Base-by-base conservation (phyloP, 2,329 filamentous ascomycete species). In the Diaporthe vaccinii region DNA sequence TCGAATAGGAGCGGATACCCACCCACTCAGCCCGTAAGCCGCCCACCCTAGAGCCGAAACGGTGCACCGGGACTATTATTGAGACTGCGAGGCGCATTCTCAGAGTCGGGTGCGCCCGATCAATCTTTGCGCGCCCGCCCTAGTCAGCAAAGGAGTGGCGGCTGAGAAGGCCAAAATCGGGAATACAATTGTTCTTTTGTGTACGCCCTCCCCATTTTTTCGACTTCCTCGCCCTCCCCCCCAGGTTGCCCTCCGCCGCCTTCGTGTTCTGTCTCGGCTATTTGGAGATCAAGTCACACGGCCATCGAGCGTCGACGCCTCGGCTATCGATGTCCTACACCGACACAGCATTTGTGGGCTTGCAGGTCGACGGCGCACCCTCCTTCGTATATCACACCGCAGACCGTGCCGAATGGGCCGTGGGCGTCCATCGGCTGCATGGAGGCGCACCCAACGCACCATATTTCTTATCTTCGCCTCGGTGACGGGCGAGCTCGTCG, bases 31-130 rank as follows among this genome's bases (percentile, higher is more conserved):
- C 59, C 61, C 55, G 58, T 65, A 65, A 65, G 70, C 58, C 58
- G 44, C 70, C 58, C 71, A 55, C 36, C 71, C 71, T 73, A 73
- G 25, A 65, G 36, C 71, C 71, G 58, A 73, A 65, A 55, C 59
- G 51, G 70, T n/a, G 59, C 22, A 5, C 28, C 58, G 61, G 44
- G 70, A 73, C 51, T 41, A 65, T 55, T 53, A n/a, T 34, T 44
- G 58, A 65, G 70, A 73, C 25, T 65, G 36, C 34, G 65, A 68
- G 65, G 65, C 65, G 46, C 46, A 65, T 34, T 61, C 51, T 10
- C 41, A 8, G n/a, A 34, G 34, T 55, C 70, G 70, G 70, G 17
- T 65, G 39, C 34, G 58, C 58, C 70, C 70, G 70, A 65, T 10
- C 44, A 62, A 34, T 41, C n/a, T 53, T 28, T 72, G 41, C 58